Evolutionary conservation across 2,329 filamentous ascomycete species (phyloP), one percentile per base, ranked within the genome.

Genomic region (Ramichloridium luteum): DNA sequence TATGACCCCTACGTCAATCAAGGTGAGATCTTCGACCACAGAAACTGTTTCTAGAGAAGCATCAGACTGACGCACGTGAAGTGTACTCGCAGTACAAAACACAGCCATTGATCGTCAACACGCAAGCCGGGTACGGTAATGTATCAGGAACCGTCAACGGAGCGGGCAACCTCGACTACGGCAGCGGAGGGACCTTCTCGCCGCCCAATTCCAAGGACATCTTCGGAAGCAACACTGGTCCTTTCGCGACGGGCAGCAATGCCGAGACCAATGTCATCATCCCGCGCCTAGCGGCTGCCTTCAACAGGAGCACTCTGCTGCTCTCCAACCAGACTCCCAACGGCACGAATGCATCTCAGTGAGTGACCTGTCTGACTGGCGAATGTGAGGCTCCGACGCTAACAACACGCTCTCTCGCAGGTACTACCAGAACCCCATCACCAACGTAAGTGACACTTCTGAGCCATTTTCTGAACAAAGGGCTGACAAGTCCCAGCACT

Each of bases 271-370:
- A 64, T 37, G 74, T 75, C 25, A 69, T 86, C 34, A 75, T 76
- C 6, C 79, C 83, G 0, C 67, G 82, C n/a, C 58, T 90, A 10
- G 70, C 77, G 0, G 81, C 82, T 1, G 80, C 77, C 1, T 72
- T 88, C 47, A 84, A 86, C 56, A 68, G 82, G 13, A 75, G 70
- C 18, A 86, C 78, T 8, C 56, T 90, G 38, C 56, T 80, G 30
- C 49, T 56, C 4, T 49, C 55, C 10, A 53, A 53, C 13, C 44
- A 39, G 45, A 39, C 57, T 43, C 49, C 62, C 43, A 35, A 64
- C 33, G 44, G 45, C 6, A 44, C 41, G 10, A 37, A 31, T 6
- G 38, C 50, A 14, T 22, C 28, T 12, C 46, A 51, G 39, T 23
- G n/a, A n/a, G 20, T 23, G 8, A n/a, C 20, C 20, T n/a, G 8